A percentile compares a stretch with the other conserved stretches of the same genome.
Evolutionary conservation across 2,329 filamentous ascomycete species (phyloP).

Genomic region (Colletotrichum somersetense): DNA sequence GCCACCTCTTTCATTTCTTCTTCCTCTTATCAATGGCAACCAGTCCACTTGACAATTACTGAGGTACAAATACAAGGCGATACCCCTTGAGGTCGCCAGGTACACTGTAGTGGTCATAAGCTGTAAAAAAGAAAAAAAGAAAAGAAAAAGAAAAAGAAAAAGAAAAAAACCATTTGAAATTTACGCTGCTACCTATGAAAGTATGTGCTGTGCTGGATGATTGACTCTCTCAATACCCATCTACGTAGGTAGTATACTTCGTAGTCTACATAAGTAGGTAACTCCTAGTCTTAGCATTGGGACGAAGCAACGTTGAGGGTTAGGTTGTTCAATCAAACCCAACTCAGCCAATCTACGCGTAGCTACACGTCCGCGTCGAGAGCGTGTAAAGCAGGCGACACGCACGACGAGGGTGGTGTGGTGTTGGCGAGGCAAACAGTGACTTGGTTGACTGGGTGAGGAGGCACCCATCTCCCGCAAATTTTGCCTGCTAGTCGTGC

Average conservation of each 20-base stretch:
- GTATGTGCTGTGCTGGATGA: not conserved
- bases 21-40: not conserved
- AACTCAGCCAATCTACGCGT: slow-evolving; percentile 31
- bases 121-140: too few relatives aligned
- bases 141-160: too few relatives aligned
- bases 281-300: not conserved
- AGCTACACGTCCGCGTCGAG: slow-evolving; percentile 20
- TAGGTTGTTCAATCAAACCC: slow-evolving; percentile 2
- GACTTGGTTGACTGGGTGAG: slow-evolving; percentile 33
- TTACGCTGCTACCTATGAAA: not conserved
- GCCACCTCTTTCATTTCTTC: not conserved
- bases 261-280: not conserved
- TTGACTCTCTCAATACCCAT: not conserved
- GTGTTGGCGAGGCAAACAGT: slow-evolving; percentile 30
- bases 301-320: not conserved
- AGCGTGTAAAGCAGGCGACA: slow-evolving; percentile 29
- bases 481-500: slow-evolving; percentile 28
- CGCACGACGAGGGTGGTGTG: slow-evolving; percentile 21
- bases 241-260: too few relatives aligned
- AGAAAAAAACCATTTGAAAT: too few relatives aligned
- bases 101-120: too few relatives aligned
- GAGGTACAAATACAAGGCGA: too few relatives aligned
- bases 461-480: slow-evolving; percentile 24
- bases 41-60: not conserved
- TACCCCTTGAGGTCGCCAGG: too few relatives aligned